Percentiles rank a stretch among this genome's conserved stretches.
Evolutionary conservation across 768 basidiomycete species (phyloP).

Genomic region (Pholiota molesta): DNA sequence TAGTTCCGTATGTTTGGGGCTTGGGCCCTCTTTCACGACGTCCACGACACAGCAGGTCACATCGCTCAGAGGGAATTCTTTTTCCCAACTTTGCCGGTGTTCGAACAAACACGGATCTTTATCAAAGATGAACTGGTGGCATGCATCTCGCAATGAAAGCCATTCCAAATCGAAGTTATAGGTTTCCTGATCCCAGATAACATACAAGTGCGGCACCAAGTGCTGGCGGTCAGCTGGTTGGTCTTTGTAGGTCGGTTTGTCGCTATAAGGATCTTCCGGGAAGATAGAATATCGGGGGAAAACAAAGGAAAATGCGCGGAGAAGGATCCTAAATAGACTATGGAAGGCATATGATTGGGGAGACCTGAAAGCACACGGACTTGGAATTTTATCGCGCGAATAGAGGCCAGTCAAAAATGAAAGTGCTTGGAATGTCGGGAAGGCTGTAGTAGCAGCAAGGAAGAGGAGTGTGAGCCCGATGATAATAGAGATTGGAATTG

Average conservation of each 20-base stretch:
- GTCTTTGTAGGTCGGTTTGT: neutral
- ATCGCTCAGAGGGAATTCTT: conserved; percentile 11
- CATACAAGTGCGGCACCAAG: neutral
- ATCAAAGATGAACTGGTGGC: conserved; percentile 1
- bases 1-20: conserved; percentile 11
- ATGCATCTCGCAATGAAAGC: conserved; percentile 4
- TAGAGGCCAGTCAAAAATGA: neutral
- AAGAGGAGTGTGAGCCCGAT: conserved; percentile 14
- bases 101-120: neutral
- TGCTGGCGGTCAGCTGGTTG: neutral
- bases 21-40: neutral
- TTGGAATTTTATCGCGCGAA: neutral
- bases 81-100: neutral
- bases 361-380: conserved; percentile 20
- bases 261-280: neutral
- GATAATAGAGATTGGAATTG: conserved; percentile 14
- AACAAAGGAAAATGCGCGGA: neutral
- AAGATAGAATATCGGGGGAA: neutral
- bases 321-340: neutral
- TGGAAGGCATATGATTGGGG: conserved; percentile 17
- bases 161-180: conserved; percentile 1
- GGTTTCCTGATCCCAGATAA: neutral
- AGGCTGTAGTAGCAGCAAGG: conserved; percentile 14
- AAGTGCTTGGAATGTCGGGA: conserved; percentile 12
- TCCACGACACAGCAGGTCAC: conserved; percentile 13